Conservation (phyloP, 1,284 basidiomycete species). For the Heterobasidion annosum region DNA sequence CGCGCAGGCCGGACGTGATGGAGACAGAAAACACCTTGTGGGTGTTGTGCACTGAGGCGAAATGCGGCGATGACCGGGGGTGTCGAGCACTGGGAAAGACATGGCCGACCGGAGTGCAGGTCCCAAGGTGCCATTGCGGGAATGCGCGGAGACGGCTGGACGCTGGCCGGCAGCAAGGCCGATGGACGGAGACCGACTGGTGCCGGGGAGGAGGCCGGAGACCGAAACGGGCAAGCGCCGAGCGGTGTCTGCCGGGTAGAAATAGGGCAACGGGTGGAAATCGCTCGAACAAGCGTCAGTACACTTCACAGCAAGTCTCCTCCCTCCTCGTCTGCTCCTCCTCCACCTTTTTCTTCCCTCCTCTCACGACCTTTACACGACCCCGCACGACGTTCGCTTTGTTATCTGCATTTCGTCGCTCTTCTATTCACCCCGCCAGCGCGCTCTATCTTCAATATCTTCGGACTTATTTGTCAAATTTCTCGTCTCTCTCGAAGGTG, state of each 20-base stretch:
- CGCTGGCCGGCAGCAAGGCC: background rate
- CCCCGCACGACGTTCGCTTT: constrained; percentile 49
- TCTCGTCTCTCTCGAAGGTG: constrained; percentile 9
- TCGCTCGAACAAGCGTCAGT: background rate
- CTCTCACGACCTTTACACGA: constrained; percentile 59
- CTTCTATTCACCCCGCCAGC: constrained; percentile 6
- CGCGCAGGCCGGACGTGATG: no score
- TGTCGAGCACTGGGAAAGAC: no score
- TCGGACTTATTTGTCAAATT: constrained; percentile 9
- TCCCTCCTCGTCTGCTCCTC: constrained; percentile 2
- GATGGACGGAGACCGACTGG: background rate
- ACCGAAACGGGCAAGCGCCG: background rate
- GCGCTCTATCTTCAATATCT: constrained; percentile 11
- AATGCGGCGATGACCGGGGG: no score
- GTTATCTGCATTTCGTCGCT: constrained; percentile 18
- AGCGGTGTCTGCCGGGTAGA: background rate
- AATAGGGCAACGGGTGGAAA: background rate
- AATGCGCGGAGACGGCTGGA: no score
- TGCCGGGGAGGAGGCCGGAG: background rate
- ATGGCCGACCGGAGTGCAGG: no score
- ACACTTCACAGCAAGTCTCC: background rate
- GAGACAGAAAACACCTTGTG: no score
- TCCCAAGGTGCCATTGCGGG: background rate
- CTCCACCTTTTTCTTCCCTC: constrained; percentile 15
- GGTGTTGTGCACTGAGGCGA: no score